phyloP scores from a whole-genome alignment of 345 rosid genomes.

The Passiflora organensis region DNA sequence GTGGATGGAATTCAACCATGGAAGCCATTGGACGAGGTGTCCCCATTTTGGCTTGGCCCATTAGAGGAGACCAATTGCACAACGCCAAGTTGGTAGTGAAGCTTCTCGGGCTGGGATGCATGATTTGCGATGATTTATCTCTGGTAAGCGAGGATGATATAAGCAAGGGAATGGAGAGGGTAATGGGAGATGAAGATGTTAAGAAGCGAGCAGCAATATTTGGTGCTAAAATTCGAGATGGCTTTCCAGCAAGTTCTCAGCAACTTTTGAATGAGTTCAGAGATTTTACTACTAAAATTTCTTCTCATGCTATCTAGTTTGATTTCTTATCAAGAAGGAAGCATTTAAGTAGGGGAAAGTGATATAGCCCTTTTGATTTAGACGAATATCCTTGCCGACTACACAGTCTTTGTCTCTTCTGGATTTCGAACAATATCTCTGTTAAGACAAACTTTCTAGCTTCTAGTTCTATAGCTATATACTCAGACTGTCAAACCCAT shows the following conservation, averaged over 20 bases:
- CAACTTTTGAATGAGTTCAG: slow-evolving; percentile 22
- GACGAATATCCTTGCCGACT: too few relatives aligned
- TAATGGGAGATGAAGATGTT: slow-evolving; percentile 18
- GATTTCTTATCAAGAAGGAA: too few relatives aligned
- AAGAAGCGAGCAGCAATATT: slow-evolving; percentile 9
- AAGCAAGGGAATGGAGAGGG: slow-evolving; percentile 17
- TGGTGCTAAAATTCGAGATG: slow-evolving; percentile 16
- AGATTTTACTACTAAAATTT: slow-evolving; percentile 14
- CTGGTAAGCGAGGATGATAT: slow-evolving; percentile 18
- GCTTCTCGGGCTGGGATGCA: slow-evolving; percentile 31
- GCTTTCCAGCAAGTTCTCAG: slow-evolving; percentile 31
- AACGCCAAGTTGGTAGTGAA: slow-evolving; percentile 41
- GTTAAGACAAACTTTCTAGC: too few relatives aligned
- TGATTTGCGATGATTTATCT: slow-evolving; percentile 22
- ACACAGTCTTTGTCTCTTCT: too few relatives aligned
- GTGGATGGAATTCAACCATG: slow-evolving; percentile 54
- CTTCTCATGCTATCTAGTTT: too few relatives aligned
- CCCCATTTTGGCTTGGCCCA: slow-evolving; percentile 46
- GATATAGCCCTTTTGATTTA: too few relatives aligned
- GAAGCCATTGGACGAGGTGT: slow-evolving; percentile 47
- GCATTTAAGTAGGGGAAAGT: too few relatives aligned
- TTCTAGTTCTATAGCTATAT: too few relatives aligned
- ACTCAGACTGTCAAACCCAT: too few relatives aligned
- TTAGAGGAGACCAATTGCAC: slow-evolving; percentile 46
- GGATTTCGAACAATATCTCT: too few relatives aligned